Conservation (phyloP, 768 basidiomycete genomes). For the Tephrocybe sp. region DNA sequence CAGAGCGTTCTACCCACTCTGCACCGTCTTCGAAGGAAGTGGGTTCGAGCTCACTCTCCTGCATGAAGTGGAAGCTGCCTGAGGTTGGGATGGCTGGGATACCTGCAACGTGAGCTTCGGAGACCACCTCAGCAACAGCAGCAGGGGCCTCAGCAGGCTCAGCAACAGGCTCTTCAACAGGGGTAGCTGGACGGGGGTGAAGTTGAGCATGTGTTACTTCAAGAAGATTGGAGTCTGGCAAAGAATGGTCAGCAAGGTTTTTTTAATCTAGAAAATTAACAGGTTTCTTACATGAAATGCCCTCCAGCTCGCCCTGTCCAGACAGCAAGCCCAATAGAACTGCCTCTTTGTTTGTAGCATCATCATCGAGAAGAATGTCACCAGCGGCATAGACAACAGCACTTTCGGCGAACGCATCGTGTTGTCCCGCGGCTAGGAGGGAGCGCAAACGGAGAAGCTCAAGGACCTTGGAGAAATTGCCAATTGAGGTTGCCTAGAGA, state of each 20-base stretch:
- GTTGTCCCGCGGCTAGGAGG: conserved; percentile 41
- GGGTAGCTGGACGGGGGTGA: conserved; percentile 41
- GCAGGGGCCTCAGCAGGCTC: conserved; percentile 17
- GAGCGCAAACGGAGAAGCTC: conserved; percentile 58
- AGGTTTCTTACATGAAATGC: conserved; percentile 55
- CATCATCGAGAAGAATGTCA: conserved; percentile 55
- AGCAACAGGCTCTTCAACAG: conserved; percentile 30
- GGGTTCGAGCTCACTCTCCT: conserved; percentile 73
- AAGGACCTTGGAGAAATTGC: conserved; percentile 49
- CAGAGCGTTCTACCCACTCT: conserved; percentile 56
- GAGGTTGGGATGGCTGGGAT: conserved; percentile 39
- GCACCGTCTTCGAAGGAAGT: conserved; percentile 46
- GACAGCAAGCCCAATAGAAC: conserved; percentile 55
- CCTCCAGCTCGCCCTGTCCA: conserved; percentile 57
- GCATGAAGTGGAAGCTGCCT: conserved; percentile 75
- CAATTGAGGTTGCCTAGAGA: conserved; percentile 39
- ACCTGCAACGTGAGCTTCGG: conserved; percentile 31
- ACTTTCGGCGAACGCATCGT: conserved; percentile 46
- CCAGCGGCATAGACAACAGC: conserved; percentile 50
- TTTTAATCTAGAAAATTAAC: conserved; percentile 9
- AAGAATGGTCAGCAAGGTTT: conserved; percentile 5
- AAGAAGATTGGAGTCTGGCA: conserved; percentile 55
- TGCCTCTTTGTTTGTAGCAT: conserved; percentile 45
- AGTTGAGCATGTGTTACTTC: conserved; percentile 55
- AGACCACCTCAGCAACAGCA: conserved; percentile 16